Evolutionary conservation across 345 rosid species (phyloP).

Genomic region (Bruguiera parviflora): DNA sequence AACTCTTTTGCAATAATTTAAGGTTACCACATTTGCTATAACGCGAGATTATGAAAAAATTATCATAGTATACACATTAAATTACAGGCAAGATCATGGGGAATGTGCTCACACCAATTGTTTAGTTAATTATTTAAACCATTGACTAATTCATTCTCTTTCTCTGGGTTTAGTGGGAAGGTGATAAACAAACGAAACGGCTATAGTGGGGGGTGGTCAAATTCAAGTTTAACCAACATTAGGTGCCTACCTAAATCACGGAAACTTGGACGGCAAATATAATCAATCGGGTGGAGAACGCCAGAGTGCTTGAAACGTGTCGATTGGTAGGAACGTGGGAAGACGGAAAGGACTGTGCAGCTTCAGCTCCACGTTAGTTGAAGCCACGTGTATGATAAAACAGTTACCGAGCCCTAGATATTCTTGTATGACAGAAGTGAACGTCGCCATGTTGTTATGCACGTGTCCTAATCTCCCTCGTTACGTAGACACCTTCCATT

Average conservation of each 20-base stretch:
- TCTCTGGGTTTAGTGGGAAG: no score
- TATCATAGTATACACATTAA: no score
- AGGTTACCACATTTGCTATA: no score
- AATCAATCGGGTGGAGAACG: background rate
- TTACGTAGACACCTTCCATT: slow-evolving; percentile 23
- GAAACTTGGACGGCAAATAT: slow-evolving; percentile 2
- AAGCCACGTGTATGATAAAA: slow-evolving; percentile 28
- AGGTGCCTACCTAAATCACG: background rate
- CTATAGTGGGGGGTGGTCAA: background rate
- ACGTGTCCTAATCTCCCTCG: slow-evolving; percentile 30
- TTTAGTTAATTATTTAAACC: no score
- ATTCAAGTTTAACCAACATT: background rate
- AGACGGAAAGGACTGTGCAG: background rate
- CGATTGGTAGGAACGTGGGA: background rate
- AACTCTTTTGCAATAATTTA: no score
- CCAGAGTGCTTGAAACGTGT: slow-evolving; percentile 25
- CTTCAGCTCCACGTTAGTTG: slow-evolving; percentile 36
- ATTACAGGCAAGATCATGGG: no score
- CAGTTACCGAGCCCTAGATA: slow-evolving; percentile 19
- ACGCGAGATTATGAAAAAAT: no score
- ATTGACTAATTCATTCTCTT: no score
- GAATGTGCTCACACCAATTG: no score
- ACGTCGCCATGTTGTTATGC: slow-evolving; percentile 23
- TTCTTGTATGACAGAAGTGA: slow-evolving; percentile 18
- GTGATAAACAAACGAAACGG: no score